These are phyloP conservation scores for Saccharomyces pastorianus DNA, from an alignment of 1,139 yeast genomes.

Conservation along the genomic window DNA sequence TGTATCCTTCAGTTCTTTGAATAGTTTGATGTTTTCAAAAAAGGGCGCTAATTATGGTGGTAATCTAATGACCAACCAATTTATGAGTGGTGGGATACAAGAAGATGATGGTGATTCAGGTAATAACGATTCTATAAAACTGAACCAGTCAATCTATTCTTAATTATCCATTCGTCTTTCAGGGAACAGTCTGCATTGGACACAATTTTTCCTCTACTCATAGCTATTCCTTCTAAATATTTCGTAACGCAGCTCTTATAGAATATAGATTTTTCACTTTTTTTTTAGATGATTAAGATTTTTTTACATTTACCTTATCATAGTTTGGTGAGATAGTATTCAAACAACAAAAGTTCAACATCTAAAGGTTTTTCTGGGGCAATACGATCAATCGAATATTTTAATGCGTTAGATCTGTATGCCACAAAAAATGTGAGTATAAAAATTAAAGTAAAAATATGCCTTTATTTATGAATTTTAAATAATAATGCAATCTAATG, in stretches of 20 bases:
- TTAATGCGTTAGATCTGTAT: not conserved
- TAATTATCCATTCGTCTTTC: not conserved
- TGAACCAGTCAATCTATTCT: constrained; percentile 27
- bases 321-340: no score
- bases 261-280: not conserved
- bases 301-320: no score
- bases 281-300: not conserved
- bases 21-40: constrained; percentile 30
- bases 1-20: constrained; percentile 32
- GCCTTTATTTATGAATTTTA: no score
- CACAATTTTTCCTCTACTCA: not conserved
- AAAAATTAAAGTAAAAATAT: no score
- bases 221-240: not conserved
- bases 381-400: no score
- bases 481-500: no score
- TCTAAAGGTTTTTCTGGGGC: no score
- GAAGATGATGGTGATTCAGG: constrained; percentile 24
- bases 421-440: no score
- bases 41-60: constrained; percentile 14
- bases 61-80: constrained; percentile 8
- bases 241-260: not conserved
- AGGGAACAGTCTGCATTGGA: not conserved
- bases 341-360: no score
- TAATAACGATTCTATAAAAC: constrained; percentile 16
- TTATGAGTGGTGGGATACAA: constrained; percentile 19